phyloP scores from a whole-genome alignment of 192 early-diverging fungal genomes.

The Obelidium mucronatum region DNA sequence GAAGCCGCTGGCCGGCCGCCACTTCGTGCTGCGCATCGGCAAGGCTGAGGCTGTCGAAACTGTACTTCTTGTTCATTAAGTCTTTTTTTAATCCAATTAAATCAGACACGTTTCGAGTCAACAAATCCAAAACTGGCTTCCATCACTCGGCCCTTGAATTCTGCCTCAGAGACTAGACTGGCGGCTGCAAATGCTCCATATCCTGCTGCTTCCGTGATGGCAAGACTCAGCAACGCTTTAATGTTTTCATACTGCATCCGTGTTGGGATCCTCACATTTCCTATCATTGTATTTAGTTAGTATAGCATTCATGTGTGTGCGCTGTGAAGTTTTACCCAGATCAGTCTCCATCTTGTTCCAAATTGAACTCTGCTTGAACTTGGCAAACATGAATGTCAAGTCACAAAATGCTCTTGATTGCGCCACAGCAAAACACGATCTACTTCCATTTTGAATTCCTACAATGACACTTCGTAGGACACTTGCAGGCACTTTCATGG shows the following conservation, averaged over 20 bases:
- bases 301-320: background rate
- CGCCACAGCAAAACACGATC: constrained; percentile 7
- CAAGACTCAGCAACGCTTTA: background rate
- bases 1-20: background rate
- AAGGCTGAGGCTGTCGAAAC: background rate
- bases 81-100: no score
- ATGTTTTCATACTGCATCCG: background rate
- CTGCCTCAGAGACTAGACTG: background rate
- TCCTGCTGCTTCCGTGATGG: background rate
- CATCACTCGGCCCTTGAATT: background rate
- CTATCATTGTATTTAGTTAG: no score
- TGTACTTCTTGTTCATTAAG: background rate
- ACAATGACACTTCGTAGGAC: constrained; percentile 1
- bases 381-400: constrained; percentile 7
- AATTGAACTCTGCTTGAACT: constrained; percentile 7
- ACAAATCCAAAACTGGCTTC: background rate
- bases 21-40: background rate
- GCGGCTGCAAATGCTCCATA: background rate
- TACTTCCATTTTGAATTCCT: constrained; percentile 10
- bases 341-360: constrained; percentile 22
- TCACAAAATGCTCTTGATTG: constrained; percentile 18
- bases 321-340: constrained; percentile 1
- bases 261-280: no score
- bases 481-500: background rate
- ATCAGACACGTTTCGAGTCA: no score